Evolutionary conservation across 1,139 yeast genomes (phyloP).

Genomic region (Candida buenavistaensis): DNA sequence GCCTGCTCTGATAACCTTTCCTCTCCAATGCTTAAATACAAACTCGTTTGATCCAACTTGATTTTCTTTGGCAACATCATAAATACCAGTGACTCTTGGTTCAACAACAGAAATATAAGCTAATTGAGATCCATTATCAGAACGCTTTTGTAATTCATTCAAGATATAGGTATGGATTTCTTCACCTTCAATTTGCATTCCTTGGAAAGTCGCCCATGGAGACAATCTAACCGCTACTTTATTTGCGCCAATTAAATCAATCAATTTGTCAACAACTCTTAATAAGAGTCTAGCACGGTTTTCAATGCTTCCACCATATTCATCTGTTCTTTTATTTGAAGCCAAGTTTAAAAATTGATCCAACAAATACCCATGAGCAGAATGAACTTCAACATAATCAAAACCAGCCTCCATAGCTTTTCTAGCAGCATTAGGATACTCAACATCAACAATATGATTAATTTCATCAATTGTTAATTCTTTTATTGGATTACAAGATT

Average conservation of each 20-base stretch:
- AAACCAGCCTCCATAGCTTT: constrained; percentile 59
- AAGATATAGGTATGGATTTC: constrained; percentile 35
- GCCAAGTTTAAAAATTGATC: constrained; percentile 54
- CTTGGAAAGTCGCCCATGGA: constrained; percentile 53
- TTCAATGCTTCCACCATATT: constrained; percentile 48
- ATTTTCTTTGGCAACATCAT: constrained; percentile 14
- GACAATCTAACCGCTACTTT: constrained; percentile 60
- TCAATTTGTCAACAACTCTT: constrained; percentile 55
- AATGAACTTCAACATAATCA: constrained; percentile 68
- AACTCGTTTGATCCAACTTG: constrained; percentile 31
- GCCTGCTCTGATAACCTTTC: constrained; percentile 50
- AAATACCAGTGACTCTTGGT: constrained; percentile 26
- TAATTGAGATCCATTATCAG: constrained; percentile 34
- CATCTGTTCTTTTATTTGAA: constrained; percentile 47
- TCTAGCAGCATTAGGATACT: constrained; percentile 44
- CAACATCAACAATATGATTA: constrained; percentile 31
- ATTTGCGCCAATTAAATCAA: constrained; percentile 52
- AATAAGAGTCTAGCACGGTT: constrained; percentile 60
- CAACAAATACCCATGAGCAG: constrained; percentile 67
- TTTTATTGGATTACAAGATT: constrained; percentile 33
- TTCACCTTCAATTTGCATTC: constrained; percentile 36
- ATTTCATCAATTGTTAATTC: constrained; percentile 48
- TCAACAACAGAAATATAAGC: constrained; percentile 60
- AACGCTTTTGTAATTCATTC: constrained; percentile 38
- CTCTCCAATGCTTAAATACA: constrained; percentile 47